phyloP scores from a whole-genome alignment of 352 stramenopile species.

The Pythium rhizo-oryzae region DNA sequence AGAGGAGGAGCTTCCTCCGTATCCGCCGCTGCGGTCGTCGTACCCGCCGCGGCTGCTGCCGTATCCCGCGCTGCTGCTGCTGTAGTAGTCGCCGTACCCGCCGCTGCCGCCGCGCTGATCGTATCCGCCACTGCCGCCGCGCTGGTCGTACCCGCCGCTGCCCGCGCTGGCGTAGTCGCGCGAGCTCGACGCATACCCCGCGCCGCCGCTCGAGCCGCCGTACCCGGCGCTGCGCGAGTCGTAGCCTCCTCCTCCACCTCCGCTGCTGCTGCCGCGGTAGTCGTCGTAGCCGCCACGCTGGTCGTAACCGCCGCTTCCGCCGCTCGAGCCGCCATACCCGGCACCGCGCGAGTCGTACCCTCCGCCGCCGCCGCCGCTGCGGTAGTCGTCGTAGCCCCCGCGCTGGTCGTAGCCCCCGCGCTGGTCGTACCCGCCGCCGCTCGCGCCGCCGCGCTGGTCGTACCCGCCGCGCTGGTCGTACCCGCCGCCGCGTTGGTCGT shows the following conservation, averaged over 20 bases:
- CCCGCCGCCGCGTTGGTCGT: conserved; percentile 8
- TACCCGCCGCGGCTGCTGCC: conserved; percentile 25
- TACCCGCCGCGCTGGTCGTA: conserved; percentile 32
- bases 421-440: conserved; percentile 10
- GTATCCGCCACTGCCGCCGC: conserved; percentile 16
- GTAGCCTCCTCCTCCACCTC: conserved; percentile 30
- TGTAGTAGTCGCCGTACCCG: conserved; percentile 16
- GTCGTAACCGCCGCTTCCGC: conserved; percentile 33
- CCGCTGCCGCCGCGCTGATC: conserved; percentile 18
- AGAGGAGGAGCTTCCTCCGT: conserved; percentile 22
- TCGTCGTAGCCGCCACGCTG: conserved; percentile 27
- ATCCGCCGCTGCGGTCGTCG: conserved; percentile 19
- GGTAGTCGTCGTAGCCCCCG: conserved; percentile 27
- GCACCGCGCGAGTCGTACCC: conserved; percentile 32
- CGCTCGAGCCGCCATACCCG: conserved; percentile 29
- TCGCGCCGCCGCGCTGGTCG: conserved; percentile 26
- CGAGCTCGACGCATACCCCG: conserved; percentile 1
- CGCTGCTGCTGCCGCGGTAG: conserved; percentile 28
- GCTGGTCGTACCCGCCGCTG: conserved; percentile 10
- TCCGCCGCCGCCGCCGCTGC: conserved; percentile 16
- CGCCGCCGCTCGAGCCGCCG: conserved; percentile 13
- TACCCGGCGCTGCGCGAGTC: conserved; percentile 36
- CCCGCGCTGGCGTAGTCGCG: neutral
- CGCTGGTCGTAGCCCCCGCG: conserved; percentile 28
- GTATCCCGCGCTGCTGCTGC: conserved; percentile 19